Evolutionary conservation across 2,329 filamentous ascomycete species (phyloP).

Genomic region (Penicillium sp.): DNA sequence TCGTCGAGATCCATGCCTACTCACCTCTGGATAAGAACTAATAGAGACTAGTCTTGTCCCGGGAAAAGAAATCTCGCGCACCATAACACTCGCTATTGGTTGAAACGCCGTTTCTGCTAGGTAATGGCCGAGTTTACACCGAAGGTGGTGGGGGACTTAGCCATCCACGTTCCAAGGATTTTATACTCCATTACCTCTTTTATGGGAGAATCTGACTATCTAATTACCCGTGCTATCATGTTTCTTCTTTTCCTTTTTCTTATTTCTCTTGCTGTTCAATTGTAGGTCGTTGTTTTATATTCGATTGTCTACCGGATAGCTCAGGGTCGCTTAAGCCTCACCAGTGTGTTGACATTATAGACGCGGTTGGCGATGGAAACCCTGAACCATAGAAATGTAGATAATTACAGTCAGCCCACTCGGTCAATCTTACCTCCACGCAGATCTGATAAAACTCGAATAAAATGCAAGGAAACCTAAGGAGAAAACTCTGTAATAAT

Average conservation of each 20-base stretch:
- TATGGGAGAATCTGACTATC: conserved; percentile 1
- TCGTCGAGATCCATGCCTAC: conserved; percentile 21
- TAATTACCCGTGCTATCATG: neutral
- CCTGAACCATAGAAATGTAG: neutral
- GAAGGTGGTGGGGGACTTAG: conserved; percentile 7
- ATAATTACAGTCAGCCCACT: conserved; percentile 22
- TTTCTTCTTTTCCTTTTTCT: neutral
- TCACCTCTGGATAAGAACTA: conserved; percentile 10
- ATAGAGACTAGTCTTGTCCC: neutral
- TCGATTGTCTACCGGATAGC: neutral
- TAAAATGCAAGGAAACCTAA: conserved; percentile 2
- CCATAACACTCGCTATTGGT: conserved; percentile 12
- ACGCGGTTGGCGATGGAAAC: conserved; percentile 8
- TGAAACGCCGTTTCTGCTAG: conserved; percentile 17
- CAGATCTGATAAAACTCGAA: conserved; percentile 22
- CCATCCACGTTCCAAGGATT: conserved; percentile 18
- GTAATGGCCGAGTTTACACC: conserved; percentile 15
- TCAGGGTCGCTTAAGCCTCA: neutral
- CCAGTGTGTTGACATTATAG: neutral
- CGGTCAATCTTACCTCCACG: conserved; percentile 8
- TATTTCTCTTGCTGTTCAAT: neutral
- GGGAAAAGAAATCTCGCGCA: conserved; percentile 9
- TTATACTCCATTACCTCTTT: conserved; percentile 4
- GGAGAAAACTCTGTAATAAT: conserved; percentile 7
- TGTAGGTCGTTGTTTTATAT: neutral